Base-by-base conservation (phyloP, 164 flowering plant genomes). In the Berberis vulgaris region DNA sequence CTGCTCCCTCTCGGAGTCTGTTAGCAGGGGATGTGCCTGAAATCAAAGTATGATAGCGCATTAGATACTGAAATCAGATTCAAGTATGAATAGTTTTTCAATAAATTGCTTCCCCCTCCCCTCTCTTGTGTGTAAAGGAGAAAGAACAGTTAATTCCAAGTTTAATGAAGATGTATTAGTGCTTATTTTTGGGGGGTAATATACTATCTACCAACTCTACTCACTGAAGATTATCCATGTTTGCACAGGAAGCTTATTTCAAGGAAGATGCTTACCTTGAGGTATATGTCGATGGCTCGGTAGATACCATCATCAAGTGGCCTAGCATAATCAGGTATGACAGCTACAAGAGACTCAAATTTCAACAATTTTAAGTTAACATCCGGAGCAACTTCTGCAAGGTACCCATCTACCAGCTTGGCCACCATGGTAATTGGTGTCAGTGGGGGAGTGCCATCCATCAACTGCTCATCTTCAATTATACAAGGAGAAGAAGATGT, bases 371-470 rank as follows among this genome's bases (percentile, higher is more conserved):
- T 85, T 71, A 86, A 65, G 71, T 89, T 86, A 43, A 76, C 84
- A 79, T 89, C 96, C 4, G 89, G 77, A 45, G 92, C 93, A 45
- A 89, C 86, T 74, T 89, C 91, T 13, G 89, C 84, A 63, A 89
- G 84, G 74, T 82, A 89, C 5, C 78, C 79, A 72, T 89, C 96
- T 55, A 89, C 75, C 38, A 89, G 74, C 72, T 74, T 82, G 54
- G 96, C 93, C 59, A 89, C 96, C 84, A 78, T 74, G 62, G 90
- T 82, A 71, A 85, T 70, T 39, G 85, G 84, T 6, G 81, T 80
- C 9, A 81, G 69, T 3, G 81, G 74, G 43, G 78, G 76, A 2
- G 81, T 73, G n/a, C 65, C 75, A 46, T 65, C 86, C 60, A 73
- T 67, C 65, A 82, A 45, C 69, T 83, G 87, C 7, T 70, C 74